A percentile compares a stretch with the other conserved stretches of the same genome.
Evolutionary conservation across 805 yeast genomes (phyloP).

Genomic region (Cyberlindnera maritima): DNA sequence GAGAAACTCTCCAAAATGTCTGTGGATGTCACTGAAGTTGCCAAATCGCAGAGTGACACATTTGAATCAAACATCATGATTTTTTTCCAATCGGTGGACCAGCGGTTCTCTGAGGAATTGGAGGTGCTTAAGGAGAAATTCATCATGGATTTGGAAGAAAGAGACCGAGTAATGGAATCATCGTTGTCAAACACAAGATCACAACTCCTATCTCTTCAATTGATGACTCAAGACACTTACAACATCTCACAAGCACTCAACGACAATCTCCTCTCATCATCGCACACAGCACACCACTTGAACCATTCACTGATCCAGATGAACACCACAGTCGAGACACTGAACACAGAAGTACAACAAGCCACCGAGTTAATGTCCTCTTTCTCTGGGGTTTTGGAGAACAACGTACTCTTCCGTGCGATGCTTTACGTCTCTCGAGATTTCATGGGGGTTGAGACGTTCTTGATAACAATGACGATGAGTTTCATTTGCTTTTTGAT

Average conservation of each 20-base stretch:
- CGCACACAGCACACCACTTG: conserved; percentile 3
- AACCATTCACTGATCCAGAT: conserved; percentile 8
- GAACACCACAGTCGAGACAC: conserved; percentile 6
- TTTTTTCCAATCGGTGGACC: conserved; percentile 11
- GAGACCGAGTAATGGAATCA: conserved; percentile 10
- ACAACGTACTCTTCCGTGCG: conserved; percentile 14
- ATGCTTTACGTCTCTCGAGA: conserved; percentile 9
- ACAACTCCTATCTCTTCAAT: not conserved
- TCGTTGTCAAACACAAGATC: conserved; percentile 5
- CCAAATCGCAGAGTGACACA: conserved; percentile 11
- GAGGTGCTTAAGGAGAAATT: conserved; percentile 13
- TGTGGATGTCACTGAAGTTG: conserved; percentile 15
- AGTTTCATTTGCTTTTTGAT: conserved; percentile 4
- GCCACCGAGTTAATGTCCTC: conserved; percentile 10
- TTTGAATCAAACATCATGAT: conserved; percentile 12
- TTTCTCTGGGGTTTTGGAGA: conserved; percentile 10
- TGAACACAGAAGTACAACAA: conserved; percentile 8
- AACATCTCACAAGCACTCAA: conserved; percentile 3
- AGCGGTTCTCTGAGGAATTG: conserved; percentile 10
- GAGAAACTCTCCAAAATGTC: conserved; percentile 16
- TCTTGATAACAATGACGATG: conserved; percentile 6
- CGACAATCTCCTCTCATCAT: not conserved
- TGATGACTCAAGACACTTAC: not conserved
- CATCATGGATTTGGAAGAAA: conserved; percentile 13
- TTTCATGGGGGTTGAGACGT: conserved; percentile 3